Evolutionary conservation across 2,329 filamentous ascomycete genomes (phyloP).

Genomic region (Lasiodiplodia sp.): DNA sequence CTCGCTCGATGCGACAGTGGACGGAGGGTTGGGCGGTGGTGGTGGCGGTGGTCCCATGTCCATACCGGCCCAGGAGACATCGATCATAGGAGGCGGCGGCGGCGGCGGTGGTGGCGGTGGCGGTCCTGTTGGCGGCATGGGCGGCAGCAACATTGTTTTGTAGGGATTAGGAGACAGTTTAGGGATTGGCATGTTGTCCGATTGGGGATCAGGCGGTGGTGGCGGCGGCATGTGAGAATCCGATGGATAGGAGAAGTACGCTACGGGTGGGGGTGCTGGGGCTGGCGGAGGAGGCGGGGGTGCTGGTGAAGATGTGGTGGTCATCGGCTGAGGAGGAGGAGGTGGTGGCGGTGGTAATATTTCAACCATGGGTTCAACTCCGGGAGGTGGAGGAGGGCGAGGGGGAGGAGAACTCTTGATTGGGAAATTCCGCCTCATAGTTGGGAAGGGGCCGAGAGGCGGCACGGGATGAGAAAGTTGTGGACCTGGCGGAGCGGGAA

Average conservation of each 20-base stretch:
- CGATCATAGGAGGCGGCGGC: not conserved
- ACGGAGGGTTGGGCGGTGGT: not conserved
- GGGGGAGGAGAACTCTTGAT: not conserved
- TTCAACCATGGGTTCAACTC: no score
- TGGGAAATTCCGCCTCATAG: not conserved
- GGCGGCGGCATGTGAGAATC: not conserved
- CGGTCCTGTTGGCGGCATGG: not conserved
- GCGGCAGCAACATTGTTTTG: not conserved
- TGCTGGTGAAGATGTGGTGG: no score
- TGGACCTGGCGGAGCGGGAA: not conserved
- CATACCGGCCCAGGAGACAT: no score
- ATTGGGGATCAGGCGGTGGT: not conserved
- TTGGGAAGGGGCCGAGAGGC: slow-evolving; percentile 1
- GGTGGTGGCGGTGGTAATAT: not conserved
- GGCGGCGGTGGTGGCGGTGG: not conserved
- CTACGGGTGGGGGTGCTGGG: not conserved
- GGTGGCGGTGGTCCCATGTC: not conserved
- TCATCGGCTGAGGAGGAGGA: not conserved
- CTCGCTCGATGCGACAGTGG: not conserved
- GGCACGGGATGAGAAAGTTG: not conserved
- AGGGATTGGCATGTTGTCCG: not conserved
- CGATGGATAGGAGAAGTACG: not conserved
- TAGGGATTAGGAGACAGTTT: not conserved
- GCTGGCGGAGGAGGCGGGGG: not conserved
- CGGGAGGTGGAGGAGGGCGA: not conserved